Conservation (phyloP, 2,329 filamentous ascomycete genomes). For the Verticillium nubilum region DNA sequence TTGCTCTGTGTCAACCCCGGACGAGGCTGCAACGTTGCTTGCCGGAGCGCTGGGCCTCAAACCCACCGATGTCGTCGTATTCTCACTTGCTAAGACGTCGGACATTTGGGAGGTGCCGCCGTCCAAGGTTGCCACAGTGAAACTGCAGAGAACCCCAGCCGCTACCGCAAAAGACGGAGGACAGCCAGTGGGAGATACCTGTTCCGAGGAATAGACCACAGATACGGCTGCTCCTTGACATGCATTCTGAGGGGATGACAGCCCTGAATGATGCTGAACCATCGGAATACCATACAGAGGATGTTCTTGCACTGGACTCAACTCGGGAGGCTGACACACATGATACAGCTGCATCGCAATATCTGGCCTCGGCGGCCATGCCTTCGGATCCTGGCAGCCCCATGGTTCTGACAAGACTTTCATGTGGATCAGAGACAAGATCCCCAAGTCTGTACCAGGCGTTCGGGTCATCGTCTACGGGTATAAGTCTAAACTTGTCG, state of each 20-base stretch:
- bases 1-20: background rate
- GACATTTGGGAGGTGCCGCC: background rate
- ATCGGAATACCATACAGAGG: background rate
- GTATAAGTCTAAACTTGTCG: background rate
- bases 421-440: background rate
- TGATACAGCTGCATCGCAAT: background rate
- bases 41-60: background rate
- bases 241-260: background rate
- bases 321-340: background rate
- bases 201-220: background rate
- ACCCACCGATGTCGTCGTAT: background rate
- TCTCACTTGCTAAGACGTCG: background rate
- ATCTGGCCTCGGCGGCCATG: background rate
- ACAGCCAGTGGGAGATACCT: background rate
- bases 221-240: background rate
- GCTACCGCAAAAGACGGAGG: background rate
- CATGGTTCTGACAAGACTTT: background rate
- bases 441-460: background rate
- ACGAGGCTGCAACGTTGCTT: background rate
- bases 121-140: background rate
- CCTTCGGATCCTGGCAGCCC: background rate
- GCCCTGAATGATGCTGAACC: background rate
- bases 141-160: background rate
- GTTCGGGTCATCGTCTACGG: background rate
- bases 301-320: background rate